These are phyloP conservation scores for Ophiostoma sp. DNA, from an alignment of 2,329 filamentous ascomycete genomes.

Conservation along the genomic window DNA sequence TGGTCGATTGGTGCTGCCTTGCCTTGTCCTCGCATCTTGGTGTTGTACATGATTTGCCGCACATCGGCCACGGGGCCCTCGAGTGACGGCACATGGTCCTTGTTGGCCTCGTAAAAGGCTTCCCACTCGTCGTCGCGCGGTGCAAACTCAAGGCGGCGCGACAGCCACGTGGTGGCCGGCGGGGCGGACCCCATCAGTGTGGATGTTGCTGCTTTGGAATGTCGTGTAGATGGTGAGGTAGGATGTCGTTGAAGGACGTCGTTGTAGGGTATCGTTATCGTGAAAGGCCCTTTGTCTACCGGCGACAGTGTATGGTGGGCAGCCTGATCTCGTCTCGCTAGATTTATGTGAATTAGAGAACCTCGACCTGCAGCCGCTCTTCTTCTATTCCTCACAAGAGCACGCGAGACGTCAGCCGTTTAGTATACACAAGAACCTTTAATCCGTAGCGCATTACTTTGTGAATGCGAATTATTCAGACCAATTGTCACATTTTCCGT, in stretches of 20 bases:
- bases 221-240: background rate
- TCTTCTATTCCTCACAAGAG: background rate
- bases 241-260: background rate
- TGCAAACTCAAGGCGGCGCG: conserved; percentile 12
- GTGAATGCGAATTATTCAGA: too few species aligned
- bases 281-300: too few species aligned
- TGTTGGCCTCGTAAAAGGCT: background rate
- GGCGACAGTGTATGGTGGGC: too few species aligned
- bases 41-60: conserved; percentile 3
- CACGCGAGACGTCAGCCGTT: background rate
- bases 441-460: too few species aligned
- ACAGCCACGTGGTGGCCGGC: background rate
- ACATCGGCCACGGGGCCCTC: background rate
- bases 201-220: too few species aligned
- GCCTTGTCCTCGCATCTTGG: conserved; percentile 14
- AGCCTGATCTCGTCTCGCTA: too few species aligned
- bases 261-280: background rate
- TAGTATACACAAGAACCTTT: background rate
- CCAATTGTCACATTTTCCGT: too few species aligned
- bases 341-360: background rate
- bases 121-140: background rate
- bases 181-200: conserved; percentile 1
- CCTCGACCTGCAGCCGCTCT: background rate
- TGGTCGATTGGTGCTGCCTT: background rate
- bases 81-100: background rate